Percentiles rank a stretch among this genome's conserved stretches.
Evolutionary conservation across 2,329 filamentous ascomycete genomes (phyloP).

Genomic region (Fusarium piperis): DNA sequence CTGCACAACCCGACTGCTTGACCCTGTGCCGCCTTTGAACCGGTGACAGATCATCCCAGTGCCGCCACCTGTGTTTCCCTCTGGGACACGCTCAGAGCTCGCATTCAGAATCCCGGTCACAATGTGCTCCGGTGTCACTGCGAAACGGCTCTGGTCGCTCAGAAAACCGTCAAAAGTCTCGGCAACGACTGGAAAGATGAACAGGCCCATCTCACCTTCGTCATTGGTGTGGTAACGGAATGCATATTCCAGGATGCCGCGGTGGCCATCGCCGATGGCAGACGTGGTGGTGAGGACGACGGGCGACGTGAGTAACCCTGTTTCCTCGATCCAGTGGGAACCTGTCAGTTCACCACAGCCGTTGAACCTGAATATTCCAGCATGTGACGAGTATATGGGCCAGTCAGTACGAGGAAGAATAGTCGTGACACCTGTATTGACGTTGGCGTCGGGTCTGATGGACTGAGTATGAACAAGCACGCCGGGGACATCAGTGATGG

Average conservation of each 20-base stretch:
- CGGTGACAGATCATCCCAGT: slow-evolving; percentile 74
- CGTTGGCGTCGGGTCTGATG: slow-evolving; percentile 48
- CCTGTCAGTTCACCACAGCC: slow-evolving; percentile 72
- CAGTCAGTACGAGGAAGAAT: slow-evolving; percentile 58
- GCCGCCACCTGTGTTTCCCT: slow-evolving; percentile 74
- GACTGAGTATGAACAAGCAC: slow-evolving; percentile 59
- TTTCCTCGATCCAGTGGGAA: slow-evolving; percentile 69
- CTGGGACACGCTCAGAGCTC: slow-evolving; percentile 60
- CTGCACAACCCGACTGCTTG: slow-evolving; percentile 65
- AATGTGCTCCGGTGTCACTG: slow-evolving; percentile 63
- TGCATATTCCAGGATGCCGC: slow-evolving; percentile 67
- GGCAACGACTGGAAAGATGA: slow-evolving; percentile 66
- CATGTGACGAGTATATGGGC: slow-evolving; percentile 56
- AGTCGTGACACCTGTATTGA: slow-evolving; percentile 62
- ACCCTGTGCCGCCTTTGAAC: slow-evolving; percentile 75
- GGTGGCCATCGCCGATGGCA: slow-evolving; percentile 65
- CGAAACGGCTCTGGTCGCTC: slow-evolving; percentile 65
- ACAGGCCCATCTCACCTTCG: slow-evolving; percentile 59
- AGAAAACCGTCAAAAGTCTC: slow-evolving; percentile 73
- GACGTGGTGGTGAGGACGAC: slow-evolving; percentile 69
- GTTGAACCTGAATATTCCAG: slow-evolving; percentile 69
- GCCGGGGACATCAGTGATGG: slow-evolving; percentile 61
- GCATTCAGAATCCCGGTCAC: slow-evolving; percentile 63
- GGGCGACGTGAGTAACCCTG: slow-evolving; percentile 66
- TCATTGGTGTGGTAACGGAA: slow-evolving; percentile 55